Conservation (phyloP, 192 early-diverging fungal species). For the Chytriomyces hyalinus region DNA sequence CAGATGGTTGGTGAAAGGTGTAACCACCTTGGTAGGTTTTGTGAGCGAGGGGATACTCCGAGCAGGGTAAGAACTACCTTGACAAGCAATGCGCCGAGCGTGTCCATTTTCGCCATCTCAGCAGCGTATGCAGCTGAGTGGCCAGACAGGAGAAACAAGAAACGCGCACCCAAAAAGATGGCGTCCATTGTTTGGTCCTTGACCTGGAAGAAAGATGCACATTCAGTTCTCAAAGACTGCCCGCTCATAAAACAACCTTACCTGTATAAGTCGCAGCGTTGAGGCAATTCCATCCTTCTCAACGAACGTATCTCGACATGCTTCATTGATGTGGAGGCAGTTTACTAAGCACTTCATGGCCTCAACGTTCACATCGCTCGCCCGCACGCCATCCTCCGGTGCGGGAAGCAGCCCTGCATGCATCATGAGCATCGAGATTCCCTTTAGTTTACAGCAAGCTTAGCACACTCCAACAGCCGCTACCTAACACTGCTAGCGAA, state of each 20-base stretch:
- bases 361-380: constrained; percentile 33
- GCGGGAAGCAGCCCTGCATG: constrained; percentile 33
- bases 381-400: constrained; percentile 2
- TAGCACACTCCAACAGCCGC: not conserved
- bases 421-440: constrained; percentile 43
- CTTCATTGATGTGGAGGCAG: constrained; percentile 60
- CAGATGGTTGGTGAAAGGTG: constrained; percentile 11
- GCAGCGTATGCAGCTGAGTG: constrained; percentile 23
- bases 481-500: not conserved
- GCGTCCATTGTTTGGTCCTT: constrained; percentile 51
- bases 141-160: constrained; percentile 72
- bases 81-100: not conserved
- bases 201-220: constrained; percentile 6
- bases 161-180: constrained; percentile 66
- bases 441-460: constrained; percentile 27
- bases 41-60: constrained; percentile 1
- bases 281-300: constrained; percentile 48
- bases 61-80: not conserved
- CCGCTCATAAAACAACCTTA: constrained; percentile 25
- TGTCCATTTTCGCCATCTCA: not conserved
- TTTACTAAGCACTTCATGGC: constrained; percentile 76
- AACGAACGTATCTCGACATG: constrained; percentile 52
- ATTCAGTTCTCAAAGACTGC: not conserved
- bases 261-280: constrained; percentile 52
- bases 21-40: constrained; percentile 22